Conservation (phyloP, 768 basidiomycete species). For the Fomitopsis serialis region DNA sequence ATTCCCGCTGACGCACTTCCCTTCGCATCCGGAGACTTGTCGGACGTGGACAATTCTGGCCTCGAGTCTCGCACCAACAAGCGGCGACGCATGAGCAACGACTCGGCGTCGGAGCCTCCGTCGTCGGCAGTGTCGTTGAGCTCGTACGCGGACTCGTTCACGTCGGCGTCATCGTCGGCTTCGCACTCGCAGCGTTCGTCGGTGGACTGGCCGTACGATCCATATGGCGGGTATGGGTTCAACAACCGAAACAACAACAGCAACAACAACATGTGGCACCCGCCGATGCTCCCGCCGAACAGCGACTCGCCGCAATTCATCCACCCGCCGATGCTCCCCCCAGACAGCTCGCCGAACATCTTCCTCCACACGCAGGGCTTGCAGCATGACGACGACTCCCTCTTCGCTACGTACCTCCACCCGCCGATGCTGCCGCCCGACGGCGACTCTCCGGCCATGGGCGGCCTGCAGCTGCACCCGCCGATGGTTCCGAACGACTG, state of each 20-base stretch:
- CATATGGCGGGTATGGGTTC: constrained; percentile 45
- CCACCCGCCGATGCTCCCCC: constrained; percentile 67
- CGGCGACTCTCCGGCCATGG: constrained; percentile 26
- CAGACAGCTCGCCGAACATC: constrained; percentile 66
- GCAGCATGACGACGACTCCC: constrained; percentile 59
- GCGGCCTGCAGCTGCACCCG: constrained; percentile 26
- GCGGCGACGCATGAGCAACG: constrained; percentile 66
- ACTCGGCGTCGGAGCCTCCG: constrained; percentile 43
- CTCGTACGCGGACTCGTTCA: constrained; percentile 56
- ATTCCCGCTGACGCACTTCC: constrained; percentile 46
- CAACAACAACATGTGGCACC: constrained; percentile 70
- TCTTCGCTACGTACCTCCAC: constrained; percentile 50
- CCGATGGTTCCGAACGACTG: constrained; percentile 32
- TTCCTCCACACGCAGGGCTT: constrained; percentile 61
- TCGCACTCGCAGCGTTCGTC: constrained; percentile 58
- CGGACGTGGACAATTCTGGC: constrained; percentile 30
- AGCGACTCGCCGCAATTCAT: constrained; percentile 49
- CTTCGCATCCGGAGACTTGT: constrained; percentile 42
- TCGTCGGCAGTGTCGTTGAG: constrained; percentile 61
- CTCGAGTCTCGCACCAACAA: constrained; percentile 47
- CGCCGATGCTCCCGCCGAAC: constrained; percentile 60
- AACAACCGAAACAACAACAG: constrained; percentile 53
- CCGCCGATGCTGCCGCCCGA: constrained; percentile 49
- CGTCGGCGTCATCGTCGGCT: constrained; percentile 45
- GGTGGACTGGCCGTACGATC: constrained; percentile 59